Percentiles rank a stretch among this genome's conserved stretches.
Evolutionary conservation across 2,329 filamentous ascomycete genomes (phyloP).

Genomic region (Nigrospora oryzae): DNA sequence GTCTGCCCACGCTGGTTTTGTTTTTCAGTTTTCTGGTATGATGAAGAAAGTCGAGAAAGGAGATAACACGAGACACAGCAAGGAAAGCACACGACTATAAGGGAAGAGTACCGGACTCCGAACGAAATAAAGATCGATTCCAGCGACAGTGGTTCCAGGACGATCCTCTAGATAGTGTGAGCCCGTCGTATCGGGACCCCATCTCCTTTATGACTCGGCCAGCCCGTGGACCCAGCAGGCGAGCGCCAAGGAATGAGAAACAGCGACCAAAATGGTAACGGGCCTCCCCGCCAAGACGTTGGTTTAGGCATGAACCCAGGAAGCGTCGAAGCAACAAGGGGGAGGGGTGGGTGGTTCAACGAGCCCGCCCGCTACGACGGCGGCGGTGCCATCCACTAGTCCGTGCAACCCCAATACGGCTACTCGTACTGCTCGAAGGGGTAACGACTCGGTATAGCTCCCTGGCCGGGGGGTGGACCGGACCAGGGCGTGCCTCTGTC

Average conservation of each 20-base stretch:
- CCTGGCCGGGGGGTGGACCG: no score
- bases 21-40: background rate
- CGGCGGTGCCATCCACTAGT: no score
- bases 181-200: background rate
- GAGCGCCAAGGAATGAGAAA: conserved; percentile 15
- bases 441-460: no score
- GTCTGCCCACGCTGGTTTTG: no score
- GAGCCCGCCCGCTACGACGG: no score
- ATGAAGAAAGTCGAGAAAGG: conserved; percentile 6
- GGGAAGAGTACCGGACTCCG: conserved; percentile 5
- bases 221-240: conserved; percentile 2
- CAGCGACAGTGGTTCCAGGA: conserved; percentile 5
- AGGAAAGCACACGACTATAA: conserved; percentile 3
- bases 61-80: conserved; percentile 1
- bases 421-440: no score
- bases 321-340: no score
- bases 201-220: conserved; percentile 3
- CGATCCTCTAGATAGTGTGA: background rate
- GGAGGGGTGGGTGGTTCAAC: no score
- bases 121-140: conserved; percentile 8
- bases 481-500: no score
- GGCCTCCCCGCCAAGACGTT: conserved; percentile 1
- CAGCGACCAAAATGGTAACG: conserved; percentile 2
- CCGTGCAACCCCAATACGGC: no score
- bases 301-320: background rate